Base-by-base conservation (phyloP, 768 basidiomycete species). In the Lepiota venenata region DNA sequence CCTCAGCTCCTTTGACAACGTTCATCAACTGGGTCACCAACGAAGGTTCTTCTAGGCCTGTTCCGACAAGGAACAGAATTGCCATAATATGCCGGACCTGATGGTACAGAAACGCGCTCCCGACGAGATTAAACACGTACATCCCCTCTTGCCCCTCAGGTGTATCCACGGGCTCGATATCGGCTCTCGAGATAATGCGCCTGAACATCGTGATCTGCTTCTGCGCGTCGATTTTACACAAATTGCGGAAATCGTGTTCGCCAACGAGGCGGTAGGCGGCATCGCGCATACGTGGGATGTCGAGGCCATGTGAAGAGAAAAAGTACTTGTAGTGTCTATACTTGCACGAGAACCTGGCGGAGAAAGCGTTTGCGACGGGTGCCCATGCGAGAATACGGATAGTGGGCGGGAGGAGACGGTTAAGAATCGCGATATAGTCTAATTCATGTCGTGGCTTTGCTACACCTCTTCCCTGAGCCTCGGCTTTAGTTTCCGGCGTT, bases 251-350 rank as follows among this genome's bases (percentile, higher is more conserved):
- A 71, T 98, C 96, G 73, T 98, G 94, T 57, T 88, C 84, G 35
- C 96, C 96, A 25, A 93, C 69, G 45, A 99, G 76, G 5, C 79
- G 73, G 2, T 71, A 58, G 0, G 91, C 91, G 1, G 83, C 95
- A 32, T 80, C 75, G 56, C 78, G 80, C 94, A 98, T 98, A 43
- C 25, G 74, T 77, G 1, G 71, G 63, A 95, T 66, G 69, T 95
- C 82, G 50, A 98, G 83, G 27, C 70, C 70, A 29, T 75, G 70
- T 0, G 83, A 69, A 32, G 84, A 80, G 76, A 99, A 98, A 69
- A 98, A 96, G 71, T 98, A 99, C 65, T 96, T 98, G 83, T 99
- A 98, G 67, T 99, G 96, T 36, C 97, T 78, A 62, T 82, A 85
- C 49, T 71, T 75, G 72, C 96, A 98, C 11, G 85, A 87, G 71